Evolutionary conservation across 306 rosid species (phyloP).

Genomic region (Fragaria ananassa): DNA sequence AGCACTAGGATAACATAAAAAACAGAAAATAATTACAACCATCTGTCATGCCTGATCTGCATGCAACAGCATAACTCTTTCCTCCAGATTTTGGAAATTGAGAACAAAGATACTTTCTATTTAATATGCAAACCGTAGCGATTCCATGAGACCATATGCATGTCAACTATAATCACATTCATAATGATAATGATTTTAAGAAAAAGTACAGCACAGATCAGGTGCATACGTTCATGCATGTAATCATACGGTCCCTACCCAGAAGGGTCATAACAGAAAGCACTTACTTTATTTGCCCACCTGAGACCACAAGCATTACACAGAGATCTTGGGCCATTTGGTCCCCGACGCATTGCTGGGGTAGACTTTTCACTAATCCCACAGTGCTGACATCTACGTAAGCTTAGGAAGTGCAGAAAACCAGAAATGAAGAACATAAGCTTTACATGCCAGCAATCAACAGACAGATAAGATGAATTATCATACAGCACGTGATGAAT

Average conservation of each 20-base stretch:
- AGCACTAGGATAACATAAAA: not conserved
- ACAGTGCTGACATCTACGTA: conserved; percentile 67
- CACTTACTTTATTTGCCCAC: conserved; percentile 81
- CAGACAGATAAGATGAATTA: not conserved
- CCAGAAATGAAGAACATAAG: not conserved
- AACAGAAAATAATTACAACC: not conserved
- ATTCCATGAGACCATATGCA: not conserved
- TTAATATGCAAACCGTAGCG: not conserved
- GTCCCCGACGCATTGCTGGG: conserved; percentile 95
- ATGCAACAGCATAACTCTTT: not conserved
- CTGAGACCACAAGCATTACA: conserved; percentile 92
- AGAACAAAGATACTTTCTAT: not conserved
- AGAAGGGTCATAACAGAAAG: not conserved
- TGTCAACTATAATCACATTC: not conserved
- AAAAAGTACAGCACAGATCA: not conserved
- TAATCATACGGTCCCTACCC: not conserved
- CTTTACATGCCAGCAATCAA: conserved; percentile 12
- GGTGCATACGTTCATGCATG: not conserved
- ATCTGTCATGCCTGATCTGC: not conserved
- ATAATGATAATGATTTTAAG: not conserved
- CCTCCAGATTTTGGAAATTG: not conserved
- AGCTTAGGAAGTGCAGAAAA: not conserved
- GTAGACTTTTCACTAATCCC: conserved; percentile 73
- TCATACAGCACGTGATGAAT: not conserved
- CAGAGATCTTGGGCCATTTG: conserved; percentile 84